Base-by-base conservation (phyloP, 2,329 filamentous ascomycete genomes). In the Botrytis porri region DNA sequence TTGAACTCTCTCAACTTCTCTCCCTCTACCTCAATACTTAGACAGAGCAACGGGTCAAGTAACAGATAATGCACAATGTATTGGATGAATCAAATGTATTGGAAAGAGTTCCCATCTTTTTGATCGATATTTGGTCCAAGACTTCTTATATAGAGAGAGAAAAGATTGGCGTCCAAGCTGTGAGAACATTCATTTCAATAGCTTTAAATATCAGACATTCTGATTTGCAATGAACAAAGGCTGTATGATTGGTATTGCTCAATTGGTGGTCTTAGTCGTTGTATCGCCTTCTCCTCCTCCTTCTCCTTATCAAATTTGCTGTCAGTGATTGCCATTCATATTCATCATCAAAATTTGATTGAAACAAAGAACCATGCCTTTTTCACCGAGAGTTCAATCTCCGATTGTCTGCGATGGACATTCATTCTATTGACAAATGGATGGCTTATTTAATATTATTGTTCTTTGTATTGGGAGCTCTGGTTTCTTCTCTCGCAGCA, bases 351-450 rank as follows among this genome's bases (percentile, higher is more conserved):
- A 35, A 12, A 51, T 51, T 51, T 51, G 22, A 51, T 65, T 65
- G 63, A 65, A 35, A 65, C 64, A 66, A 66, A 66, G 64, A 66
- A 66, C 22, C 45, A 63, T 63, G 61, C 7, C 39, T 45, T 63
- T 63, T 41, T 32, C 7, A 10, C 39, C 2, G 22, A 43, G 41
- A 43, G 41, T 29, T 66, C 63, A 66, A 66, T 66, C 43, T 66
- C 63, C 63, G 63, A n/a, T 51, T n/a, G 43, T 66, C 48, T 66
- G 41, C 43, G 43, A 65, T 32, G 37, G 43, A 51, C 63, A 22
- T 48, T 48, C 63, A 22, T 48, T 48, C 32, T 39, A 61, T n/a
- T 61, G 35, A n/a, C 16, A 60, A n/a, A 41, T 29, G 25, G 60
- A 62, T 39, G 12, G 22, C 10, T 14, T 1, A 16, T 51, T 51